Base-by-base conservation (phyloP, 2,329 filamentous ascomycete species). In the Alternaria brassicae region DNA sequence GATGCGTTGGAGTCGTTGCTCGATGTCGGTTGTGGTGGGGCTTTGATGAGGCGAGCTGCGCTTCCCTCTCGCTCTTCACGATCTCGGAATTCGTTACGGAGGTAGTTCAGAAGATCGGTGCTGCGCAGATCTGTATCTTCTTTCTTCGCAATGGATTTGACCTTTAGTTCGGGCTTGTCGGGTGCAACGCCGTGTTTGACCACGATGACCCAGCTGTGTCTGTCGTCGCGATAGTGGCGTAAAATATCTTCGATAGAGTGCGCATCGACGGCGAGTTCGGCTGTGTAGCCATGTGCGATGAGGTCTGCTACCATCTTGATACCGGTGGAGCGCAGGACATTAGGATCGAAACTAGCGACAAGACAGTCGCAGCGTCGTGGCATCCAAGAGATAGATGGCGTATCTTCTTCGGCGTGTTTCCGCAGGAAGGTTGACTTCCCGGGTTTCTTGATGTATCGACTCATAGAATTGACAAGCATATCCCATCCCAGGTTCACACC, bases 401-500 rank as follows among this genome's bases (percentile, higher is more conserved):
- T 71, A 79, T 63, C 70, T 58, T 92, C 90, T 34, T 89, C 86
- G 57, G 91, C 87, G 7, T 82, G 72, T 69, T 90, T 91, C 77
- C 91, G 93, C n/a, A 90, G 75, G 61, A 89, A 91, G 3, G 77
- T 61, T 1, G 73, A 71, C 56, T 82, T 85, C 25, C 78, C 73
- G 10, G 77, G 71, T 25, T 79, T 79, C 61, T 82, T 82, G 12
- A 85, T 72, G 64, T 84, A 84, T 32, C 83, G 82, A 12, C 69
- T 71, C 73, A 91, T 87, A 1, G 83, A 83, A 39, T 86, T 86
- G 6, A 89, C 89, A 4, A 97, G 82, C 57, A 90, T 88, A 70
- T 97, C 93, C 88, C 93, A 96, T 23, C 91, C 91, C 39, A 98
- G 81, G 71, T 93, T 96, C 73, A 98, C 94, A 1, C 96, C 95